Base-by-base conservation (phyloP, 176 grass and related monocot genomes). In the Typha latifolia region DNA sequence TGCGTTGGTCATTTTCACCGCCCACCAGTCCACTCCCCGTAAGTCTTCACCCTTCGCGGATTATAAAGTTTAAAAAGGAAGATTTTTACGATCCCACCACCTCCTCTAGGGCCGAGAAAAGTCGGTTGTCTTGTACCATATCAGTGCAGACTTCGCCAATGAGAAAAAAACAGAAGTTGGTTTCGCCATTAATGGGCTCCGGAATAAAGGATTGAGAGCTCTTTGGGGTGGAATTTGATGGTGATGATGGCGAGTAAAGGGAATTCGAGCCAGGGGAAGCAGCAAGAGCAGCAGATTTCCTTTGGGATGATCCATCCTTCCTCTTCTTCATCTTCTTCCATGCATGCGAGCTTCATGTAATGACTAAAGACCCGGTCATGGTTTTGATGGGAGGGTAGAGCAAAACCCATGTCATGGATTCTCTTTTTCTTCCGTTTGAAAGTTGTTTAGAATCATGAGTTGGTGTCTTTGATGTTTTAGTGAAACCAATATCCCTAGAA, bases 341-440 rank as follows among this genome's bases (percentile, higher is more conserved):
- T 91, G 89, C 81, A 91, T 22, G 84, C 63, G 20, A 84, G 72
- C 84, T 84, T 91, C 84, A 73, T 84, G 89, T 91, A 18, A 48
- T 21, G 14, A 9, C 15, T 4, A 12, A 19, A 21, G 12, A 52
- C 15, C 48, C 14, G 49, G 23, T 59, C 8, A 31, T 31, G 4
- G n/a, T n/a, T 70, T 29, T 29, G 27, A 29, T 29, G 27, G 27
- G 27, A 29, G 27, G 3, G 27, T 29, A 29, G 27, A 29, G 27
- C 27, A 29, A 3, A 29, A 29, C 27, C 27, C 27, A 29, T 29
- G 27, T 29, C 27, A 29, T 3, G 27, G 27, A 29, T 29, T 29
- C 27, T 29, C 27, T 29, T 29, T 29, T 29, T 29, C 27, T 29
- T 29, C 27, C 27, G 3, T 29, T 29, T 29, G 27, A 29, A 29